These are phyloP conservation scores for Anisodus tanguticus DNA, from an alignment of 257 asterid species.

Conservation along the genomic window DNA sequence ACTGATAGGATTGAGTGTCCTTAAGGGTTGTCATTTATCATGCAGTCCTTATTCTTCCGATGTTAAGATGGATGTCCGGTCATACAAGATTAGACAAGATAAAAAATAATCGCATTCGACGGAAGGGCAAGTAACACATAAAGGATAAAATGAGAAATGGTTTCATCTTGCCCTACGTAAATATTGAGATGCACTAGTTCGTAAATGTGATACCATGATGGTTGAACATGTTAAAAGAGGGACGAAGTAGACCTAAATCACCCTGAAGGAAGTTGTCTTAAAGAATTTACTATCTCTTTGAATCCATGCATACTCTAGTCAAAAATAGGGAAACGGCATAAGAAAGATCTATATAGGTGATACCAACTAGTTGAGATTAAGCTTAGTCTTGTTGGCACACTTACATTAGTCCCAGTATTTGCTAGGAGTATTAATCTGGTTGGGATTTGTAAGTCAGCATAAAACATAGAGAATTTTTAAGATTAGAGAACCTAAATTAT, in stretches of 20 bases:
- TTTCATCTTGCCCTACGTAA: background rate
- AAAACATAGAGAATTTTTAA: background rate
- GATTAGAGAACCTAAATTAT: background rate
- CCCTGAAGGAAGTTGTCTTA: background rate
- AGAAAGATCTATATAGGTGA: background rate
- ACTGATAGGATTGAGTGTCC: background rate
- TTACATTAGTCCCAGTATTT: background rate
- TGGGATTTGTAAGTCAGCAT: background rate
- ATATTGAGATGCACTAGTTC: background rate
- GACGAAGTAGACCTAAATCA: conserved; percentile 17
- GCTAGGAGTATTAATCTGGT: background rate
- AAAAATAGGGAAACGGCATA: background rate
- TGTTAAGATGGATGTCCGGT: background rate
- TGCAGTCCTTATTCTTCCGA: background rate
- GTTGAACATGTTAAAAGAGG: background rate
- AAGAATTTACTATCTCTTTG: background rate
- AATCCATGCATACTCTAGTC: conserved; percentile 1
- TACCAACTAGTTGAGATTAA: background rate
- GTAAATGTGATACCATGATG: background rate
- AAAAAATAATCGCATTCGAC: background rate
- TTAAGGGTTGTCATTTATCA: background rate
- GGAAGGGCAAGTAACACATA: background rate
- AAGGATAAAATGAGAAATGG: background rate
- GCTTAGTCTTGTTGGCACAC: conserved; percentile 4
- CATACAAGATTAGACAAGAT: background rate